Conservation (phyloP, 2,329 filamentous ascomycete genomes). For the Graphilbum sp. region DNA sequence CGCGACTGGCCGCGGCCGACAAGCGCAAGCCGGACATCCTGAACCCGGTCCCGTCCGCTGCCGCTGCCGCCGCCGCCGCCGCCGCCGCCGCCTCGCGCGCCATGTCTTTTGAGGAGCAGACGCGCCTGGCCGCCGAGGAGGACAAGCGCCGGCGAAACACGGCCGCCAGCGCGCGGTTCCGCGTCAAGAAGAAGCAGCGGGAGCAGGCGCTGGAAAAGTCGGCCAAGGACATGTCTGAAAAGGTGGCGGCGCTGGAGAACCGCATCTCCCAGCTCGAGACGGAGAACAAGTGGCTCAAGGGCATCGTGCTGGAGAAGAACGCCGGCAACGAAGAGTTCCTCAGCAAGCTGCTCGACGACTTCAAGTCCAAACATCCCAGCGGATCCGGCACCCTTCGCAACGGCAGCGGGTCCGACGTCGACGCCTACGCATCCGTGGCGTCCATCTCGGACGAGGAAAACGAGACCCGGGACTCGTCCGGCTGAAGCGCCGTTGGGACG, state of each 20-base stretch:
- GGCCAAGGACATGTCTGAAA: conserved; percentile 70
- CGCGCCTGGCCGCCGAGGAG: conserved; percentile 64
- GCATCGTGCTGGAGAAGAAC: conserved; percentile 68
- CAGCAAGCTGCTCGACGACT: conserved; percentile 34
- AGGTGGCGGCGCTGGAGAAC: conserved; percentile 56
- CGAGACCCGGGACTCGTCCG: conserved; percentile 12
- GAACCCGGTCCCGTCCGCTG: conserved; percentile 10
- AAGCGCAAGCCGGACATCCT: conserved; percentile 30
- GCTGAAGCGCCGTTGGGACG: conserved; percentile 3
- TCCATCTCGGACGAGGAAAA: conserved; percentile 11
- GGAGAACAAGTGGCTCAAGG: conserved; percentile 70
- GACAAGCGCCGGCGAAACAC: conserved; percentile 84
- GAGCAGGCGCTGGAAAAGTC: conserved; percentile 72
- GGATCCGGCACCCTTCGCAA: conserved; percentile 1
- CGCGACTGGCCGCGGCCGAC: conserved; percentile 15
- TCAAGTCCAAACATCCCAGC: conserved; percentile 14
- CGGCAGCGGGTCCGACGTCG: conserved; percentile 14
- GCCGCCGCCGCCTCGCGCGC: conserved; percentile 21
- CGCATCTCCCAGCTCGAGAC: conserved; percentile 64
- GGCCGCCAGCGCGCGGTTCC: conserved; percentile 74
- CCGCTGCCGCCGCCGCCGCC: too few species aligned
- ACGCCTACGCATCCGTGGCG: too few species aligned
- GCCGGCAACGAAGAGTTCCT: conserved; percentile 39
- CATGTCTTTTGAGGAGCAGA: conserved; percentile 50
- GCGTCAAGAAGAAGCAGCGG: conserved; percentile 90